A percentile compares a stretch with the other conserved stretches of the same genome.
These are phyloP conservation scores for Aspergillus hancockii DNA, from an alignment of 495 filamentous ascomycete genomes.

Conservation along the genomic window DNA sequence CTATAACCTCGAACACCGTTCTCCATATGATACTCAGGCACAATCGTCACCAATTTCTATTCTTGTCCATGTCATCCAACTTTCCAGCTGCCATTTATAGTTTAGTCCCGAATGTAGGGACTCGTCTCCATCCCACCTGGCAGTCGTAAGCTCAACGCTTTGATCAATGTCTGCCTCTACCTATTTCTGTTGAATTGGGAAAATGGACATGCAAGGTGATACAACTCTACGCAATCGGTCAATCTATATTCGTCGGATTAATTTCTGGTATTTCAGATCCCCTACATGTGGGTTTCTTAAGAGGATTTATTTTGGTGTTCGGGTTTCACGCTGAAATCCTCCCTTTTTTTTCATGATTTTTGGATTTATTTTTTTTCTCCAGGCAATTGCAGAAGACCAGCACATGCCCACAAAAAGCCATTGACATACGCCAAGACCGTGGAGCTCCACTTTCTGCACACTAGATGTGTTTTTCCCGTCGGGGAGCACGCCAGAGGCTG, in stretches of 20 bases:
- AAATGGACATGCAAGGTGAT: background rate
- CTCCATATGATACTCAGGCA: slow-evolving; percentile 5
- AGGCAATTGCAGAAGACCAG: background rate
- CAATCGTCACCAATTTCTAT: background rate
- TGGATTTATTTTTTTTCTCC: no score
- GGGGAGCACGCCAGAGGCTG: slow-evolving; percentile 13
- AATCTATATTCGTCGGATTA: background rate
- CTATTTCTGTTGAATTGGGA: background rate
- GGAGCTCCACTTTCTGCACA: slow-evolving; percentile 24
- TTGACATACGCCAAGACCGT: slow-evolving; percentile 19
- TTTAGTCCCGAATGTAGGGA: slow-evolving; percentile 11
- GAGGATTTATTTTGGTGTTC: background rate
- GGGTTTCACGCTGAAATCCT: background rate
- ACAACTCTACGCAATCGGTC: background rate
- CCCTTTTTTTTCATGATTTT: background rate
- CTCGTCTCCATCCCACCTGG: slow-evolving; percentile 5
- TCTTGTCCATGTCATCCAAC: background rate
- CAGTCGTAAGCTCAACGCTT: slow-evolving; percentile 2
- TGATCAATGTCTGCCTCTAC: background rate
- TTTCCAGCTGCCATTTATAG: slow-evolving; percentile 1
- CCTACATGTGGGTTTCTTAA: background rate
- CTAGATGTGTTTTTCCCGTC: slow-evolving; percentile 19
- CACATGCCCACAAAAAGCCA: slow-evolving; percentile 1
- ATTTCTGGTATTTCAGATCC: background rate
- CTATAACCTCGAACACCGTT: background rate